phyloP scores from a whole-genome alignment of 106 monocot genomes.

The Amphibolis antarctica region DNA sequence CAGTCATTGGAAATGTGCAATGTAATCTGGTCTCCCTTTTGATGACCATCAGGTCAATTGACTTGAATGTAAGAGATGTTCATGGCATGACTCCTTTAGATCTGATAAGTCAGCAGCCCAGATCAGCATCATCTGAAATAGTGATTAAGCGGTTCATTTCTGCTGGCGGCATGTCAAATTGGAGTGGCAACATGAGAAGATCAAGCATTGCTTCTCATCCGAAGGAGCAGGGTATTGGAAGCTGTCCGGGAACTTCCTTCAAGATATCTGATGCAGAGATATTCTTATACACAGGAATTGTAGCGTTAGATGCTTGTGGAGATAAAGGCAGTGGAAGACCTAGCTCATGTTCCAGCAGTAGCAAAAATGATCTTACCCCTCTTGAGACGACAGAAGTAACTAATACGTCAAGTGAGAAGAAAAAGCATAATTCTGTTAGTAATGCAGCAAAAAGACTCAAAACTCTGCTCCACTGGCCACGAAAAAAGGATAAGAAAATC shows the following conservation, averaged over 20 bases:
- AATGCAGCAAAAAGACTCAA: constrained; percentile 49
- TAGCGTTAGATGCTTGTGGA: not conserved
- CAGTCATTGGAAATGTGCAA: constrained; percentile 51
- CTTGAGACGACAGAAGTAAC: constrained; percentile 6
- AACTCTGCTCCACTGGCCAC: constrained; percentile 38
- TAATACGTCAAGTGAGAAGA: constrained; percentile 10
- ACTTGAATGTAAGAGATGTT: constrained; percentile 54
- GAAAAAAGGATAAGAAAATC: constrained; percentile 36
- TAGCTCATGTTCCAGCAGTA: constrained; percentile 40
- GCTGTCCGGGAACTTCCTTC: constrained; percentile 73
- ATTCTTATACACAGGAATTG: constrained; percentile 28
- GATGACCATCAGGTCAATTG: constrained; percentile 38
- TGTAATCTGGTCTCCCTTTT: constrained; percentile 56
- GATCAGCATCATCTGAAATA: constrained; percentile 47
- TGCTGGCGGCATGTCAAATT: constrained; percentile 52
- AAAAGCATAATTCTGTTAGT: constrained; percentile 31
- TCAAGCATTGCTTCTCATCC: constrained; percentile 32
- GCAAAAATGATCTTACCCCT: constrained; percentile 15
- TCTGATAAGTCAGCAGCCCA: constrained; percentile 36
- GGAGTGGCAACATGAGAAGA: constrained; percentile 16
- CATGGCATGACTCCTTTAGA: constrained; percentile 76
- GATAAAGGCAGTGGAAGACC: constrained; percentile 27
- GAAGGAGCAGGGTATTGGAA: constrained; percentile 36
- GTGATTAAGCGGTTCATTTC: constrained; percentile 58
- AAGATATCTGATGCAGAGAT: constrained; percentile 78